A percentile compares a stretch with the other conserved stretches of the same genome.
Conservation (phyloP, 192 early-diverging fungal genomes). For the Endogone sp. region DNA sequence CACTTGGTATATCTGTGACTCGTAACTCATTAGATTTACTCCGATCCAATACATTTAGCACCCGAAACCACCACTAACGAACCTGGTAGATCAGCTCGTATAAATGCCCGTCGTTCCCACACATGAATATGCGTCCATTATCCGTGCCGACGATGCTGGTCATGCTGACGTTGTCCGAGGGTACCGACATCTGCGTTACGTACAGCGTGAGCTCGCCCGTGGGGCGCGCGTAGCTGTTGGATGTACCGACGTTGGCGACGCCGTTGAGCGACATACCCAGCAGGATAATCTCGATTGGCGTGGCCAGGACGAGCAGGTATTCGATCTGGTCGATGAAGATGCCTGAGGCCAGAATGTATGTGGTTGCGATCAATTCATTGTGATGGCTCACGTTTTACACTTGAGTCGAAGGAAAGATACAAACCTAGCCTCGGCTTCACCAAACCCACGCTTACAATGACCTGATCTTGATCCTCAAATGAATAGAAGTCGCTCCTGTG, state of each 20-base stretch:
- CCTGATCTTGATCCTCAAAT: slow-evolving; percentile 85
- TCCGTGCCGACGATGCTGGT: slow-evolving; percentile 70
- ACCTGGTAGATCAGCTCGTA: slow-evolving; percentile 87
- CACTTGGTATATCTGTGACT: too few relatives aligned
- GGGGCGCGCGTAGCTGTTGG: slow-evolving; percentile 7
- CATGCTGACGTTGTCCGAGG: slow-evolving; percentile 81
- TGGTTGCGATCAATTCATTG: not conserved
- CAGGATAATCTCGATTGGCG: slow-evolving; percentile 78
- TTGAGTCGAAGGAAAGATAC: too few relatives aligned
- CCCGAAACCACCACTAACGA: slow-evolving; percentile 7
- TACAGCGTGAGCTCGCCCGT: slow-evolving; percentile 69
- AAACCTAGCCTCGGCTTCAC: slow-evolving; percentile 73
- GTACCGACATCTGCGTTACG: slow-evolving; percentile 72
- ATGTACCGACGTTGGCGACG: slow-evolving; percentile 14
- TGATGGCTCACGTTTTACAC: not conserved
- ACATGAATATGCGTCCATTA: slow-evolving; percentile 87
- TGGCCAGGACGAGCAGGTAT: slow-evolving; percentile 84
- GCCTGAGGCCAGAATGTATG: slow-evolving; percentile 32
- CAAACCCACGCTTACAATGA: slow-evolving; percentile 81
- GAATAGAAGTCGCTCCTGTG: slow-evolving; percentile 54
- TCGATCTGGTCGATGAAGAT: slow-evolving; percentile 82
- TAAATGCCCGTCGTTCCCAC: slow-evolving; percentile 79
- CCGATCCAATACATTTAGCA: slow-evolving; percentile 10
- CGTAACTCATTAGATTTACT: too few relatives aligned
- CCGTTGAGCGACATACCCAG: slow-evolving; percentile 63